These are phyloP conservation scores for Globisporangium uncinulatum DNA, from an alignment of 352 stramenopile species.

Conservation along the genomic window DNA sequence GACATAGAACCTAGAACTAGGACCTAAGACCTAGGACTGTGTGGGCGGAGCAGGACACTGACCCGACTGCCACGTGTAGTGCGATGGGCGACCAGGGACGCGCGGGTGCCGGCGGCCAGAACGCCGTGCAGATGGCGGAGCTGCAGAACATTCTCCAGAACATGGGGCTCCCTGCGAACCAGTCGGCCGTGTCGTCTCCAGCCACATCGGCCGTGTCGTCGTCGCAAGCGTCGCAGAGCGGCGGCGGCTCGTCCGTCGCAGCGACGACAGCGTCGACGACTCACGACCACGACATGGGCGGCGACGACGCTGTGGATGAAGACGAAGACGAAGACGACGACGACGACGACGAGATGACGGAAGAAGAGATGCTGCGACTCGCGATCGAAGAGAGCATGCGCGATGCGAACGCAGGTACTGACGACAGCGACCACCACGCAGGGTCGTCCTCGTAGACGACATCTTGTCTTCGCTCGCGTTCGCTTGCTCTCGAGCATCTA, in stretches of 20 bases:
- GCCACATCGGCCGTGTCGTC: constrained; percentile 71
- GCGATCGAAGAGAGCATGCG: constrained; percentile 88
- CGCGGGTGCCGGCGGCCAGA: constrained; percentile 27
- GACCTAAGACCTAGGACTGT: too few species aligned
- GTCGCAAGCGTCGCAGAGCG: constrained; percentile 65
- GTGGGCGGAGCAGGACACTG: too few species aligned
- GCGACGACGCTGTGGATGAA: constrained; percentile 50
- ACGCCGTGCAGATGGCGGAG: constrained; percentile 78
- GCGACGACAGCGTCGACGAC: constrained; percentile 67
- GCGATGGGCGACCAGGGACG: constrained; percentile 74
- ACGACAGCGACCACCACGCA: constrained; percentile 27
- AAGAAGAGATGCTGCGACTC: constrained; percentile 79
- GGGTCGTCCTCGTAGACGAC: constrained; percentile 40
- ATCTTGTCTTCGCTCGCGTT: neutral
- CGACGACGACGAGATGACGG: constrained; percentile 84
- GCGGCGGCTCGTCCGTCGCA: constrained; percentile 54
- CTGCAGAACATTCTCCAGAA: constrained; percentile 86
- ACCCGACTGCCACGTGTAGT: constrained; percentile 12
- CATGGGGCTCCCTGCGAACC: constrained; percentile 71
- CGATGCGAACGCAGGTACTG: constrained; percentile 59
- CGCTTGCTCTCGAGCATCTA: too few species aligned
- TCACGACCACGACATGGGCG: constrained; percentile 71
- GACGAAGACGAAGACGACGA: constrained; percentile 70
- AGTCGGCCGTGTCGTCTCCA: constrained; percentile 66
- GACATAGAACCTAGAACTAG: too few species aligned